These are phyloP conservation scores for Kluyveromyces aestuarii DNA, from an alignment of 805 yeast genomes.

Conservation along the genomic window DNA sequence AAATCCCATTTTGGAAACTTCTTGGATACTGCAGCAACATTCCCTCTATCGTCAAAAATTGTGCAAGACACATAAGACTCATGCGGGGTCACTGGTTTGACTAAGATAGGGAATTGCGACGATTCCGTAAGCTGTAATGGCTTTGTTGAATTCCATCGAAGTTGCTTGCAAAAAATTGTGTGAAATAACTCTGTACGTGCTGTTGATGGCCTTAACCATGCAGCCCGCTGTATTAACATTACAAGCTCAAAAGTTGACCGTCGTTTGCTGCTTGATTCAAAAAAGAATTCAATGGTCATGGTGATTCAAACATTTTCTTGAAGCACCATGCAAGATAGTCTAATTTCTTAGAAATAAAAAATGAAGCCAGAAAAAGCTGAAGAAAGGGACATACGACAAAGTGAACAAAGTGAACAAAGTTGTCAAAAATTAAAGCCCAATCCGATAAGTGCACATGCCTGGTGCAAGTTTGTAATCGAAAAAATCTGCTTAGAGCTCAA, in stretches of 20 bases:
- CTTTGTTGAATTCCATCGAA: slow-evolving; percentile 2
- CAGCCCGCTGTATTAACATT: neutral
- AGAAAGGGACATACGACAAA: too few relatives aligned
- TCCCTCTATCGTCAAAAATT: slow-evolving; percentile 64
- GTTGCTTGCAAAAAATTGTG: neutral
- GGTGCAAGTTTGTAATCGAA: too few relatives aligned
- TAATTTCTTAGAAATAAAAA: too few relatives aligned
- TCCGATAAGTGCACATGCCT: too few relatives aligned
- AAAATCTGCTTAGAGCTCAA: too few relatives aligned
- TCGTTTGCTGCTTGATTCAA: neutral
- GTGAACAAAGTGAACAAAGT: too few relatives aligned
- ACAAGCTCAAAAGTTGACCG: neutral
- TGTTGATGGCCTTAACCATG: neutral
- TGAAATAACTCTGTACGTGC: neutral
- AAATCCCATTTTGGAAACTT: slow-evolving; percentile 73
- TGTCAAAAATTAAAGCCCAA: too few relatives aligned
- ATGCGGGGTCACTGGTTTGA: slow-evolving; percentile 33
- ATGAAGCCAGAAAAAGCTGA: too few relatives aligned
- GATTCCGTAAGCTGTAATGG: neutral
- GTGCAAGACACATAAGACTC: slow-evolving; percentile 64
- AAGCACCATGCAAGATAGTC: too few relatives aligned
- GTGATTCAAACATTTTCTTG: neutral
- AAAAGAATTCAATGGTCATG: neutral
- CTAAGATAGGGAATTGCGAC: slow-evolving; percentile 11
- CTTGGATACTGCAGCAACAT: slow-evolving; percentile 67